Evolutionary conservation across 208 protist species (phyloP).

Genomic region (Strigomonas culicis): DNA sequence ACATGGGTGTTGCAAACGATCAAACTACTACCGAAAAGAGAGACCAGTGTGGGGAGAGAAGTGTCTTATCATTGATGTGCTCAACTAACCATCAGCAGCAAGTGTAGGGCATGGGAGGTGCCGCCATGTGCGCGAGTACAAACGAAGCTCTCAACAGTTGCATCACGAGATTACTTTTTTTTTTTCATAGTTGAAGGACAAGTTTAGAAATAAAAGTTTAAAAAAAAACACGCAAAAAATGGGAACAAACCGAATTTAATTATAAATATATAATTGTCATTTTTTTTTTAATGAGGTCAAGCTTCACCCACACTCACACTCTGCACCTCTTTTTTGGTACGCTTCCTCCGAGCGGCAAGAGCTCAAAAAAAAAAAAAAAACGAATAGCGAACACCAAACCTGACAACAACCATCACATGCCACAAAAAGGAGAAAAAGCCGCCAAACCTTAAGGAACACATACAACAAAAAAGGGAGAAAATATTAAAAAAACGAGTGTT

Average conservation of each 20-base stretch:
- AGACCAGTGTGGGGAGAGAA: no score
- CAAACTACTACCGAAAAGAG: not conserved
- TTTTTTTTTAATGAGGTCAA: not conserved
- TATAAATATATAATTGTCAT: no score
- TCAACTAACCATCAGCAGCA: no score
- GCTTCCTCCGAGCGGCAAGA: no score
- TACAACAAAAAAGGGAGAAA: no score
- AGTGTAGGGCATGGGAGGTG: not conserved
- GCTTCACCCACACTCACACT: not conserved
- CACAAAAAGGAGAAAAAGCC: no score
- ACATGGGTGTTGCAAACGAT: not conserved
- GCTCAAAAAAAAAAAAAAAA: no score
- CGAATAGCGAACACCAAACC: no score
- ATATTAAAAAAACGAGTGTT: not conserved
- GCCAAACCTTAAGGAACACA: no score
- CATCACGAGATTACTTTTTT: not conserved
- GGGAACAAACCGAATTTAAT: not conserved
- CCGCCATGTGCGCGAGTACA: not conserved
- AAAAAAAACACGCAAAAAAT: not conserved
- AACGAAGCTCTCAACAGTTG: not conserved
- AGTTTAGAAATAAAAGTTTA: slow-evolving; percentile 1
- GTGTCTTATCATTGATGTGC: no score
- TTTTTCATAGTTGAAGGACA: slow-evolving; percentile 6
- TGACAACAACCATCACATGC: no score
- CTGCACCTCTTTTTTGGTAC: not conserved